phyloP scores from a whole-genome alignment of 345 rosid species.

The Syzygium aqueum region DNA sequence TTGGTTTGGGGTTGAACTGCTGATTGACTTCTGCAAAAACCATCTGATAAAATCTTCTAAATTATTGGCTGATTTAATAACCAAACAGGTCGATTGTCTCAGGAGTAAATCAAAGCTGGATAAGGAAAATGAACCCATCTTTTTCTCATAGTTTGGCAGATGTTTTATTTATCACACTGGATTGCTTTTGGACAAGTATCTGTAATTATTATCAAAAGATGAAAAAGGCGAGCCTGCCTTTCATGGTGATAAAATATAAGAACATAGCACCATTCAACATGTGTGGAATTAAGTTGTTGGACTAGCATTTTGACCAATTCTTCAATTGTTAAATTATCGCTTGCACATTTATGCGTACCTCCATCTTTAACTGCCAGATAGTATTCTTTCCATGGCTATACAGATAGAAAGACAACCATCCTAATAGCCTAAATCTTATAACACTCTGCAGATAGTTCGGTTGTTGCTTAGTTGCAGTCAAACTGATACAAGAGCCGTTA shows the following conservation, averaged over 20 bases:
- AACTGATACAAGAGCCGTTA: slow-evolving; percentile 43
- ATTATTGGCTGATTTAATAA: background rate
- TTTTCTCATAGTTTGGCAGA: background rate
- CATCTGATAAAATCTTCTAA: background rate
- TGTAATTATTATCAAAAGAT: background rate
- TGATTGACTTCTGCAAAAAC: background rate
- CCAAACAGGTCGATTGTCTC: background rate
- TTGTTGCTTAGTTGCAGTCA: slow-evolving; percentile 41
- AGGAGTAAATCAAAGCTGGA: background rate
- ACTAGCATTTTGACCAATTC: background rate
- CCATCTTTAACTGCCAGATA: background rate
- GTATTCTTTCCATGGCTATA: background rate
- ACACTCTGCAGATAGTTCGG: slow-evolving; percentile 49
- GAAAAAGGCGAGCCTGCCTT: background rate
- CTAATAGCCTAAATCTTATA: background rate
- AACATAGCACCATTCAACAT: background rate
- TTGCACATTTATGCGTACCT: background rate
- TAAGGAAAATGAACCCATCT: background rate
- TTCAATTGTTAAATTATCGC: background rate
- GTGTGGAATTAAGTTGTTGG: background rate
- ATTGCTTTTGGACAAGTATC: background rate
- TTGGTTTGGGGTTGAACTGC: background rate
- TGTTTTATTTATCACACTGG: background rate
- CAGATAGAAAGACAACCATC: background rate
- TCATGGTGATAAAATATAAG: background rate